Percentiles rank a stretch among this genome's conserved stretches.
phyloP scores from a whole-genome alignment of 106 monocot genomes.

The Triglochin maritima region DNA sequence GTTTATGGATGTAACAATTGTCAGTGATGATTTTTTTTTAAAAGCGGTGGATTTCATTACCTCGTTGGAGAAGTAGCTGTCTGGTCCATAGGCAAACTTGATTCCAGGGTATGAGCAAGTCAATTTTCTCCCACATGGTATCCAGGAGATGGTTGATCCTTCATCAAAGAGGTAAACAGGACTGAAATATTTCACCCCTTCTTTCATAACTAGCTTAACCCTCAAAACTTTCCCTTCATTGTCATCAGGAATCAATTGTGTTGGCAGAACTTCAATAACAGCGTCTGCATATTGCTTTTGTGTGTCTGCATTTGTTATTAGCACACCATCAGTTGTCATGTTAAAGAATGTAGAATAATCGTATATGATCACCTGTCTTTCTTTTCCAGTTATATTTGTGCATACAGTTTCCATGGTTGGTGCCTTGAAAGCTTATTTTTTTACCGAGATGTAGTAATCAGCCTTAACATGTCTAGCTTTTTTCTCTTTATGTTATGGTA shows the following conservation, averaged over 20 bases:
- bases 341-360: background rate
- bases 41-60: conserved; percentile 17
- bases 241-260: conserved; percentile 82
- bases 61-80: conserved; percentile 62
- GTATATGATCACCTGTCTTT: background rate
- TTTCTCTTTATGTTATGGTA: too few species aligned
- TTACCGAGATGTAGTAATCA: too few species aligned
- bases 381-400: too few species aligned
- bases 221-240: conserved; percentile 88
- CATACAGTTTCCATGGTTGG: too few species aligned
- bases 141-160: conserved; percentile 93
- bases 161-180: conserved; percentile 96
- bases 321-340: too few species aligned
- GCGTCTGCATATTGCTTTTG: conserved; percentile 94
- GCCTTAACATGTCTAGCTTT: too few species aligned
- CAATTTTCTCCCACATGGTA: conserved; percentile 89
- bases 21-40: background rate
- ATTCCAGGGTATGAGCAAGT: conserved; percentile 97
- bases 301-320: conserved; percentile 39
- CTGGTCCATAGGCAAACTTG: conserved; percentile 83
- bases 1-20: too few species aligned
- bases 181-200: conserved; percentile 73
- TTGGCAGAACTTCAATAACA: conserved; percentile 93
- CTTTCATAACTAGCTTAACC: conserved; percentile 74
- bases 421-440: too few species aligned